These are phyloP conservation scores for Biscogniauxia marginata DNA, from an alignment of 2,329 filamentous ascomycete genomes.

Conservation along the genomic window DNA sequence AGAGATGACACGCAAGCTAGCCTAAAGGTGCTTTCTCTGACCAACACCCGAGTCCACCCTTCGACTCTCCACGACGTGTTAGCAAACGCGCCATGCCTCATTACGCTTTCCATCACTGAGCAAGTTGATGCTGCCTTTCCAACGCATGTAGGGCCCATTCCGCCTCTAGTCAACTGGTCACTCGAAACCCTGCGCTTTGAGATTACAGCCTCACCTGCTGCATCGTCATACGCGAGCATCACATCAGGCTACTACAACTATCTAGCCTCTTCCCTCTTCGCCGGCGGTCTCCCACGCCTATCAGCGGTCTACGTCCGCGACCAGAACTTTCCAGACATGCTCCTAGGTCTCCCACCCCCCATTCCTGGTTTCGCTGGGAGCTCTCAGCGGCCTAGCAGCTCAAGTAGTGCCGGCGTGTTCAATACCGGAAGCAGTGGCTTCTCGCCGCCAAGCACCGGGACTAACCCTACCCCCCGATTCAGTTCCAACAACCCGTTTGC, in stretches of 20 bases:
- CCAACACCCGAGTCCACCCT: conserved; percentile 67
- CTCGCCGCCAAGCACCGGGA: conserved; percentile 23
- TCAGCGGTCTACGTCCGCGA: conserved; percentile 83
- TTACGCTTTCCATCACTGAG: conserved; percentile 54
- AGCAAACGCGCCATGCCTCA: conserved; percentile 54
- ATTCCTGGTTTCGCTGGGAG: conserved; percentile 42
- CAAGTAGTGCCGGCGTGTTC: conserved; percentile 32
- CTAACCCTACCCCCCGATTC: conserved; percentile 42
- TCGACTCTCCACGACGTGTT: conserved; percentile 61
- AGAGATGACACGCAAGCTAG: conserved; percentile 56
- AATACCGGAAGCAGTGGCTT: conserved; percentile 24
- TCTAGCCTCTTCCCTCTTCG: conserved; percentile 77
- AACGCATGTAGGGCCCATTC: conserved; percentile 47
- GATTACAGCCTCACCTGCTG: conserved; percentile 61
- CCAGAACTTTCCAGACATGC: conserved; percentile 74
- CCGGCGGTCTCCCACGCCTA: conserved; percentile 71
- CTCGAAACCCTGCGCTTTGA: conserved; percentile 79
- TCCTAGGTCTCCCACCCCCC: conserved; percentile 69
- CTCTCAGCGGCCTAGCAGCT: conserved; percentile 35
- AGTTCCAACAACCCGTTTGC: conserved; percentile 63
- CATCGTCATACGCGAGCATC: conserved; percentile 56
- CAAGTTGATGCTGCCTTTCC: conserved; percentile 51
- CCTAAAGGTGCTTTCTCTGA: conserved; percentile 68
- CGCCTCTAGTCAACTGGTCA: conserved; percentile 65
- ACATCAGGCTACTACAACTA: conserved; percentile 76